These are phyloP conservation scores for Microcyclosporella mali DNA, from an alignment of 2,329 filamentous ascomycete genomes.

Conservation along the genomic window DNA sequence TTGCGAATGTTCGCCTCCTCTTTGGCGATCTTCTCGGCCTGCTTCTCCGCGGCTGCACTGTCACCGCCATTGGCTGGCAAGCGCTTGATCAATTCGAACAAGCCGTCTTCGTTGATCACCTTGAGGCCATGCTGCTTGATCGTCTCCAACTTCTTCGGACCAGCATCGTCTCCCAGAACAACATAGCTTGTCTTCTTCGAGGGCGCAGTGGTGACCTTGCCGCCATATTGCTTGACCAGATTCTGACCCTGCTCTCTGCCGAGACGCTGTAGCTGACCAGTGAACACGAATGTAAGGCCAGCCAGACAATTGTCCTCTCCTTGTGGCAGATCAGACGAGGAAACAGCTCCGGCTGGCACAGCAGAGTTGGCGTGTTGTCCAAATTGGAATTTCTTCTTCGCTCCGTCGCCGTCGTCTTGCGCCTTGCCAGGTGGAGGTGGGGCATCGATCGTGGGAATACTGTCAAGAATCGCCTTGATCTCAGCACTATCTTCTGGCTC, in stretches of 20 bases:
- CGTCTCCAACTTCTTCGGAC: slow-evolving; percentile 84
- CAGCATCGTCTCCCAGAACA: slow-evolving; percentile 83
- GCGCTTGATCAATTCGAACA: slow-evolving; percentile 76
- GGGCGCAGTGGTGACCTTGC: slow-evolving; percentile 77
- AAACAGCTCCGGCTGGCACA: slow-evolving; percentile 57
- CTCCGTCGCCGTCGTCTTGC: slow-evolving; percentile 45
- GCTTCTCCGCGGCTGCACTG: slow-evolving; percentile 80
- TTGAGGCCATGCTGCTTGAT: slow-evolving; percentile 75
- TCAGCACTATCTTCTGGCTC: slow-evolving; percentile 61
- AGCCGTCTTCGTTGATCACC: slow-evolving; percentile 87
- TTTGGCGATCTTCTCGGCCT: slow-evolving; percentile 73
- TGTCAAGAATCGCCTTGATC: slow-evolving; percentile 79
- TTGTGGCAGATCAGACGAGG: slow-evolving; percentile 65
- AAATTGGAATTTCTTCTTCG: slow-evolving; percentile 68
- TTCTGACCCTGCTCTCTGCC: slow-evolving; percentile 78
- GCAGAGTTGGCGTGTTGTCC: slow-evolving; percentile 47
- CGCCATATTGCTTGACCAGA: slow-evolving; percentile 87
- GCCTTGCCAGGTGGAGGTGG: slow-evolving; percentile 71
- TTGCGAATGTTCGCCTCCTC: slow-evolving; percentile 77
- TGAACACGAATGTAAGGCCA: slow-evolving; percentile 91
- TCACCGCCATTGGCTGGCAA: slow-evolving; percentile 82
- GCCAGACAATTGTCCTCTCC: slow-evolving; percentile 85
- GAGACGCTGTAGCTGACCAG: slow-evolving; percentile 73
- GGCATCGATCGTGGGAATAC: slow-evolving; percentile 73
- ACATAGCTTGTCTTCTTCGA: slow-evolving; percentile 94